Base-by-base conservation (phyloP, 2,329 filamentous ascomycete genomes). In the Pezicula radicicola region DNA sequence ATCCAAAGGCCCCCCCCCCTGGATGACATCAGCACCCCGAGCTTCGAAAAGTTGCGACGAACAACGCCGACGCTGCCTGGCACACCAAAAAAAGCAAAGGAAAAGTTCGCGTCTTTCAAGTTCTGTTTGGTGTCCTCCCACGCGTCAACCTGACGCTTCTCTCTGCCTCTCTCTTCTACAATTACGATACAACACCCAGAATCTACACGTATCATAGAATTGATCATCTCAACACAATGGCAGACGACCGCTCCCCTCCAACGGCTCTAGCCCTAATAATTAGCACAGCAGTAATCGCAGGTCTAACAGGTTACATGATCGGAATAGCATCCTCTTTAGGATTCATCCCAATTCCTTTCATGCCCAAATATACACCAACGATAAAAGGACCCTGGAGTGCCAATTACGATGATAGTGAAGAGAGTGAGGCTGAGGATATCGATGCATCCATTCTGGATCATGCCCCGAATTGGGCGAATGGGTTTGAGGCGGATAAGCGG, bases 271-370 rank as follows among this genome's bases (percentile, higher is more conserved):
- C 82, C 55, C 76, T 91, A 52, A 75, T 91, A 43, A 73, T 93
- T 56, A 83, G 85, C 50, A 91, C 89, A 16, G 85, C 85, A 58
- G 80, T 95, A 56, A 74, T 93, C 51, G 81, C 87, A 56, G 84
- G 89, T 60, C 68, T 94, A 49, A 80, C 83, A 1, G 92, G 92
- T 62, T 96, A 93, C 72, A 83, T 91, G 51, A 79, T 97, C 18
- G 91, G 90, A 57, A 74, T 96, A 53, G 83, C 78, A 16, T 78
- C 81, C 18, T 81, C 80, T 36, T 79, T 96, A 13, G 91, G 89
- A 56, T 73, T 96, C 54, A 91, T 91, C 71, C 78, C 84, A 16
- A 80, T 81, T 5, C 66, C 65, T 3, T 68, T 67, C 50, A 53
- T 53, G 39, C 47, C 59, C 8, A 56, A 55, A 47, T 33, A 33